phyloP scores from a whole-genome alignment of 495 filamentous ascomycete species.

The Hypoxylon fuscum region DNA sequence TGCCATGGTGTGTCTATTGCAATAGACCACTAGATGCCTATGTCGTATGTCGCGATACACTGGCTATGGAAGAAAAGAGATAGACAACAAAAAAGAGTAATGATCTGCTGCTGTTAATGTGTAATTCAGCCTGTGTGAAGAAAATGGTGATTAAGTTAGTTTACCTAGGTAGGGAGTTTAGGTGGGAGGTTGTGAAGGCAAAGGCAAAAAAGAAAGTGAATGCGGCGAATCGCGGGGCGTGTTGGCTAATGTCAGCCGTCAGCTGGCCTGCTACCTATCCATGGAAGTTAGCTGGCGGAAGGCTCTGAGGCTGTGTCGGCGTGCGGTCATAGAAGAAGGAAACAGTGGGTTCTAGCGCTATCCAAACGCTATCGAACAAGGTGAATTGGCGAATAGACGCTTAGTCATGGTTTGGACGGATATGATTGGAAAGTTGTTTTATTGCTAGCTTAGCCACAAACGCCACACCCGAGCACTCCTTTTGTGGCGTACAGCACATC shows the following conservation, averaged over 20 bases:
- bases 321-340: background rate
- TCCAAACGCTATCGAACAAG: background rate
- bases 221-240: constrained; percentile 37
- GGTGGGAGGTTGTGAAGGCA: constrained; percentile 10
- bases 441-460: no score
- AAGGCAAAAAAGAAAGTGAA: background rate
- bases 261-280: no score
- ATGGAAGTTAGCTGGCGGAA: no score
- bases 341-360: background rate
- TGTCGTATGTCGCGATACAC: background rate
- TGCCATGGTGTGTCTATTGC: constrained; percentile 59
- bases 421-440: no score
- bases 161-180: constrained; percentile 15
- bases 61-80: background rate
- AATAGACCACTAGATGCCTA: background rate
- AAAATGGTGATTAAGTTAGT: constrained; percentile 11
- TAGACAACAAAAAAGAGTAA: constrained; percentile 24
- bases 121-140: constrained; percentile 11
- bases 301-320: no score
- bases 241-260: constrained; percentile 5
- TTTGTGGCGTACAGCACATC: no score
- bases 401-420: no score
- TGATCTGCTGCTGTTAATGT: constrained; percentile 22
- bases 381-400: no score
- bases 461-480: no score